phyloP scores from a whole-genome alignment of 1,284 basidiomycete species.

The Ceratobasidium sp. region DNA sequence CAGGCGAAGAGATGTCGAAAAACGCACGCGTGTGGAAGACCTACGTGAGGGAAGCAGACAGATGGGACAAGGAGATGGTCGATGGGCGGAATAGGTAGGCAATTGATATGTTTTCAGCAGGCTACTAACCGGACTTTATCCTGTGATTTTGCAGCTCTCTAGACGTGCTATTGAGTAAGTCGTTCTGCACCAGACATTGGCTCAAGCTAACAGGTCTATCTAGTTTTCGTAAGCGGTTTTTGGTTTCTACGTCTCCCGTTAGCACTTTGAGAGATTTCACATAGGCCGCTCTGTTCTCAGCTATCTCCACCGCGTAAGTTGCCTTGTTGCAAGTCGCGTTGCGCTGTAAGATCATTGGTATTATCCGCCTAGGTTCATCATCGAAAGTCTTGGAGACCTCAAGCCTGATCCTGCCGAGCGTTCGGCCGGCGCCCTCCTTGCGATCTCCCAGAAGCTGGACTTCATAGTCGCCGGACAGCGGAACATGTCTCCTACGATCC shows the following conservation, averaged over 20 bases:
- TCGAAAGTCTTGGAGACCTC: conserved; percentile 9
- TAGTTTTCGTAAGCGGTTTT: not conserved
- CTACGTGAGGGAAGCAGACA: conserved; percentile 26
- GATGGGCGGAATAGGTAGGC: conserved; percentile 20
- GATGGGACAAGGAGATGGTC: conserved; percentile 6
- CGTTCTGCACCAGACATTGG: not conserved
- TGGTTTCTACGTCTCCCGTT: not conserved
- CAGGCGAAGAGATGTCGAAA: not conserved
- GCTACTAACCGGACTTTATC: not conserved
- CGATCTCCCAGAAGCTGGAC: not conserved
- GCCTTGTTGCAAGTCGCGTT: too few species aligned
- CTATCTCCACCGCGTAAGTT: not conserved
- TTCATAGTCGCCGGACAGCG: not conserved
- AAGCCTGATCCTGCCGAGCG: conserved; percentile 13
- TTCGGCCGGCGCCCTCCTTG: not conserved
- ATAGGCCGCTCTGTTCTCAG: not conserved
- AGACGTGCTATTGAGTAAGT: conserved; percentile 15
- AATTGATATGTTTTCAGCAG: too few species aligned
- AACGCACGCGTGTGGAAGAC: conserved; percentile 17
- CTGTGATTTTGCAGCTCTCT: not conserved
- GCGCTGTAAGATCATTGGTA: too few species aligned
- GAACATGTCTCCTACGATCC: not conserved
- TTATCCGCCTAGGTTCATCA: not conserved
- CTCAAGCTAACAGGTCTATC: not conserved
- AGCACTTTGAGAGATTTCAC: not conserved